Evolutionary conservation across 2,329 filamentous ascomycete genomes (phyloP), one percentile per base, ranked within the genome.

Genomic region (Microsporum audouinii): DNA sequence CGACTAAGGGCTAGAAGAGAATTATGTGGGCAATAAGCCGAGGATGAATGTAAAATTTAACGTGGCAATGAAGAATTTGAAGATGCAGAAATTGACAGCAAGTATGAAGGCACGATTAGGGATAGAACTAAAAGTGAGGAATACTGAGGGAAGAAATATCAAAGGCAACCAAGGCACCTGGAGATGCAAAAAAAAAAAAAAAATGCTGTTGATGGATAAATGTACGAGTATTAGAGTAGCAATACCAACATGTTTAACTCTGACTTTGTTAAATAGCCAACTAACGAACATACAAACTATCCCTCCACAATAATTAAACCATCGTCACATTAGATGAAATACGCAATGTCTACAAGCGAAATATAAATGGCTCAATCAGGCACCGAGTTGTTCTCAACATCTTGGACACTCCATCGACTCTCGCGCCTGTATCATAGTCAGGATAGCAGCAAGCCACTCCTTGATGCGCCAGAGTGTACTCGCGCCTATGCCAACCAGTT

Each of bases 351-450:
- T 34, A 53, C 27, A 31, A 5, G 12, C 2, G 27, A n/a, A 36
- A 36, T 7, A 55, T 34, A 57, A 58, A 65, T 65, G 64, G 63
- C 64, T 58, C 45, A 57, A 33, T 60, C 63, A 36, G 47, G 63
- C 27, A 43, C 59, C 33, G 58, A 63, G 49, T 72, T 82, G 43
- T 79, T 80, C 66, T 77, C 79, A 66, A 76, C 76, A n/a, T 81
- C 79, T 33, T 82, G 79, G 75, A 78, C 72, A n/a, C 70, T 79
- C 58, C 79, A 81, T 67, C 79, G 79, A 64, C 69, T 82, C 6
- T 81, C 80, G 2, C 79, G 79, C n/a, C 75, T 83, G 43, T 77
- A 81, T 67, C 76, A 80, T 66, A 74, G 71, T 61, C 72, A 73
- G 47, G 71, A 76, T 12, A 71, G 67, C 57, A 65, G 68, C 49